Conservation (phyloP, 2,329 filamentous ascomycete species). For the Stemphylium lycopersici region DNA sequence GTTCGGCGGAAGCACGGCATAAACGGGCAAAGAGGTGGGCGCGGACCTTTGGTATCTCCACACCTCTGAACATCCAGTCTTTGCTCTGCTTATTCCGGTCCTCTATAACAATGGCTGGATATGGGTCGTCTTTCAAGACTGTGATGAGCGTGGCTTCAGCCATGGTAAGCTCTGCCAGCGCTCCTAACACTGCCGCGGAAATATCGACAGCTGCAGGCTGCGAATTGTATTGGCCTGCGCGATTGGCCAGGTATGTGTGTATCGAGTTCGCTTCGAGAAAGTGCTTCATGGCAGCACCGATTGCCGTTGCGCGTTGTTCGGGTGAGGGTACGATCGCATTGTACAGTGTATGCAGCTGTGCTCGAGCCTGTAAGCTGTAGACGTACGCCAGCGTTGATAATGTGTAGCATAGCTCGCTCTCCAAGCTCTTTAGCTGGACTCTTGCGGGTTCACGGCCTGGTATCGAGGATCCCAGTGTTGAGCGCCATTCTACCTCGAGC, state of each 20-base stretch:
- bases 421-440: slow-evolving; percentile 73
- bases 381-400: slow-evolving; percentile 78
- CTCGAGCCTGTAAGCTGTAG: slow-evolving; percentile 73
- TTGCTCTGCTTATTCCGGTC: slow-evolving; percentile 80
- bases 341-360: slow-evolving; percentile 75
- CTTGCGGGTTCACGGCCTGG: slow-evolving; percentile 65
- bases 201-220: slow-evolving; percentile 50
- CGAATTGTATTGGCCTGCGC: slow-evolving; percentile 53
- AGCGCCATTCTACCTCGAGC: slow-evolving; percentile 79
- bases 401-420: slow-evolving; percentile 82
- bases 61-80: slow-evolving; percentile 96
- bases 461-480: slow-evolving; percentile 71
- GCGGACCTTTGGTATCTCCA: slow-evolving; percentile 85
- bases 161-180: slow-evolving; percentile 67
- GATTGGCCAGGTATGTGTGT: slow-evolving; percentile 71
- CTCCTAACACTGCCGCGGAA: slow-evolving; percentile 51
- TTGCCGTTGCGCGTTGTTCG: slow-evolving; percentile 71
- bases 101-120: slow-evolving; percentile 81
- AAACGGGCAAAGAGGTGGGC: slow-evolving; percentile 86
- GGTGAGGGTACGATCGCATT: slow-evolving; percentile 59
- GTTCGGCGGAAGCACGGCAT: slow-evolving; percentile 86
- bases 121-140: slow-evolving; percentile 93
- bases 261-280: slow-evolving; percentile 80
- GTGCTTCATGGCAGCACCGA: slow-evolving; percentile 76
- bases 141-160: slow-evolving; percentile 90